A percentile compares a stretch with the other conserved stretches of the same genome.
Evolutionary conservation across 805 yeast genomes (phyloP).

Genomic region (Nakazawaea ambrosiae): DNA sequence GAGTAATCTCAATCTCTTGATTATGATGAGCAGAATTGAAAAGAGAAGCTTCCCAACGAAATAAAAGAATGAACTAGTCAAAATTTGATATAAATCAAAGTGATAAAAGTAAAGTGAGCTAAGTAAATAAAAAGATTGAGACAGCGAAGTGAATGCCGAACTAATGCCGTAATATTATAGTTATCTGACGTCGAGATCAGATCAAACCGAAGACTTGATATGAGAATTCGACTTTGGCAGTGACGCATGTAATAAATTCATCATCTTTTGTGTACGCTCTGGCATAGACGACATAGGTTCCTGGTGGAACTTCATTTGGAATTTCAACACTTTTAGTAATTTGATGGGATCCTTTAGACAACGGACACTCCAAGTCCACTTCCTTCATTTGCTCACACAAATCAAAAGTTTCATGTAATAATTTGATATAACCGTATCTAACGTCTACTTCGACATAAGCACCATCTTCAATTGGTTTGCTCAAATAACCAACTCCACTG

Average conservation of each 20-base stretch:
- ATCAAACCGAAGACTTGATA: slow-evolving; percentile 11
- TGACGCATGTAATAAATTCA: slow-evolving; percentile 74
- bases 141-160: too few relatives aligned
- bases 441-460: slow-evolving; percentile 95
- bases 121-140: not conserved
- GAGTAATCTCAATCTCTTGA: too few relatives aligned
- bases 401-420: slow-evolving; percentile 86
- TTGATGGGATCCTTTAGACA: slow-evolving; percentile 59
- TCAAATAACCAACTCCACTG: slow-evolving; percentile 61
- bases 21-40: too few relatives aligned
- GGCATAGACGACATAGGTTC: slow-evolving; percentile 79
- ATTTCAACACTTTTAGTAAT: slow-evolving; percentile 71
- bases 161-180: too few relatives aligned
- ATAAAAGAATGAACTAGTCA: too few relatives aligned
- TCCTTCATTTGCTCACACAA: slow-evolving; percentile 82
- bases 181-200: too few relatives aligned
- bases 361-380: slow-evolving; percentile 82
- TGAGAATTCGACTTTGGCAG: slow-evolving; percentile 61
- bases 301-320: slow-evolving; percentile 93
- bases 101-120: not conserved
- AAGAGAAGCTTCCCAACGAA: too few relatives aligned
- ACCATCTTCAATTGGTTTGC: slow-evolving; percentile 61
- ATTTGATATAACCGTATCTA: slow-evolving; percentile 82
- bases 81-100: not conserved
- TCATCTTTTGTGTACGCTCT: slow-evolving; percentile 86